These are phyloP conservation scores for Amauroascus niger DNA, from an alignment of 2,329 filamentous ascomycete genomes.

Conservation along the genomic window DNA sequence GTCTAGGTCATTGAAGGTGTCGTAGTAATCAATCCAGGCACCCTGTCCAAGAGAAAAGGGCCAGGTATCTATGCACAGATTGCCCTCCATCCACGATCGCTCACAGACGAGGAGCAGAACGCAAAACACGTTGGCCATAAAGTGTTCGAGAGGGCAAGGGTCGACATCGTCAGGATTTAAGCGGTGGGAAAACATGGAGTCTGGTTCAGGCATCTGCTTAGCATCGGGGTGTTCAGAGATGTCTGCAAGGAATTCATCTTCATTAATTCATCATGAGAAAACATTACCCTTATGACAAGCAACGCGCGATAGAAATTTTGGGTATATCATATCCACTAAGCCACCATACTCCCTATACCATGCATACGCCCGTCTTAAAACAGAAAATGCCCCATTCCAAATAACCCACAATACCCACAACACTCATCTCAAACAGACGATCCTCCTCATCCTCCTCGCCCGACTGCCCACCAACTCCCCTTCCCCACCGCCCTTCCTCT, in stretches of 20 bases:
- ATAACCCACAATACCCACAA: no score
- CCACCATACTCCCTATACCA: background rate
- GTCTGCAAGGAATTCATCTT: background rate
- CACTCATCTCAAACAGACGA: slow-evolving; percentile 31
- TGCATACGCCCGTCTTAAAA: background rate
- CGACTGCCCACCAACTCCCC: slow-evolving; percentile 20
- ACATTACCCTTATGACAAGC: background rate
- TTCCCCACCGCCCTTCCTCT: slow-evolving; percentile 21
- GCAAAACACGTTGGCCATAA: slow-evolving; percentile 58
- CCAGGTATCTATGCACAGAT: slow-evolving; percentile 80
- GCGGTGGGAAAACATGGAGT: slow-evolving; percentile 1
- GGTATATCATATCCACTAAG: background rate
- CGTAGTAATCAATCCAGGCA: slow-evolving; percentile 81
- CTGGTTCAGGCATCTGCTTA: background rate
- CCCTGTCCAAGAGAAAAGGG: slow-evolving; percentile 70
- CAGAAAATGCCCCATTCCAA: background rate
- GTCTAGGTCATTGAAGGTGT: slow-evolving; percentile 79
- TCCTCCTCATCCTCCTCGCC: slow-evolving; percentile 33
- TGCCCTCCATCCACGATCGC: slow-evolving; percentile 56
- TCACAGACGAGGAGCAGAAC: slow-evolving; percentile 50
- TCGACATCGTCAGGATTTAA: slow-evolving; percentile 75
- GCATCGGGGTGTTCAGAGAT: background rate
- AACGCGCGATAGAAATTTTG: background rate
- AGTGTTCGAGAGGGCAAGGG: slow-evolving; percentile 70
- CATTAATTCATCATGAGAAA: background rate